Conservation (phyloP, 164 flowering plant genomes). For the Vitis rotundifolia region DNA sequence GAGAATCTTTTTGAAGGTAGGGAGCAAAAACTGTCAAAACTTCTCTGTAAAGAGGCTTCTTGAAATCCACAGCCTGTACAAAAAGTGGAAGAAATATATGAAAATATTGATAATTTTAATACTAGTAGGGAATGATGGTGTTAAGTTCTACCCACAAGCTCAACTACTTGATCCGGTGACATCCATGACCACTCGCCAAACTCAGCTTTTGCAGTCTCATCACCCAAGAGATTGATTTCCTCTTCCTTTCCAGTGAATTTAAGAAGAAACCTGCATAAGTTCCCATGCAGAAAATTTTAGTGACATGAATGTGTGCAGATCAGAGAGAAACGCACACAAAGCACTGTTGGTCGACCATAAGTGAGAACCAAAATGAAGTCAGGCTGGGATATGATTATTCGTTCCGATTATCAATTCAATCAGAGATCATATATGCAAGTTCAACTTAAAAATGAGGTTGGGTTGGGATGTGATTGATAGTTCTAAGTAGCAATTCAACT, state of each 20-base stretch:
- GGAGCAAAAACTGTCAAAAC: slow-evolving; percentile 65
- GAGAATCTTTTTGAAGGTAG: slow-evolving; percentile 30
- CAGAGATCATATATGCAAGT: too few relatives aligned
- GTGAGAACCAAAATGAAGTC: too few relatives aligned
- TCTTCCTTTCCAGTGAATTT: slow-evolving; percentile 82
- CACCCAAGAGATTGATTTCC: slow-evolving; percentile 91
- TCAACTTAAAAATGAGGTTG: too few relatives aligned
- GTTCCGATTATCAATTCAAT: too few relatives aligned
- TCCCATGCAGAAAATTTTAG: background rate
- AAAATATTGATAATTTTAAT: background rate
- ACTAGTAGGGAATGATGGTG: background rate
- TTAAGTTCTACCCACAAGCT: slow-evolving; percentile 49
- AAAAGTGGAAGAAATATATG: background rate
- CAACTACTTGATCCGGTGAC: slow-evolving; percentile 68
- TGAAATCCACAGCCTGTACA: slow-evolving; percentile 87
- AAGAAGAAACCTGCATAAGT: slow-evolving; percentile 78
- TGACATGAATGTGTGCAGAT: too few relatives aligned
- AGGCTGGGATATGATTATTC: too few relatives aligned
- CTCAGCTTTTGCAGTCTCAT: slow-evolving; percentile 88
- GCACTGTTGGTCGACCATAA: too few relatives aligned
- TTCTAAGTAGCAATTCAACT: too few relatives aligned
- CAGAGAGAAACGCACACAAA: too few relatives aligned
- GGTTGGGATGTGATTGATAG: too few relatives aligned
- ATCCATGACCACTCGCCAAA: slow-evolving; percentile 97
- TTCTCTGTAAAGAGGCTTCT: slow-evolving; percentile 87